phyloP scores from a whole-genome alignment of 2,329 filamentous ascomycete genomes.

The Aspergillus fijiensis region DNA sequence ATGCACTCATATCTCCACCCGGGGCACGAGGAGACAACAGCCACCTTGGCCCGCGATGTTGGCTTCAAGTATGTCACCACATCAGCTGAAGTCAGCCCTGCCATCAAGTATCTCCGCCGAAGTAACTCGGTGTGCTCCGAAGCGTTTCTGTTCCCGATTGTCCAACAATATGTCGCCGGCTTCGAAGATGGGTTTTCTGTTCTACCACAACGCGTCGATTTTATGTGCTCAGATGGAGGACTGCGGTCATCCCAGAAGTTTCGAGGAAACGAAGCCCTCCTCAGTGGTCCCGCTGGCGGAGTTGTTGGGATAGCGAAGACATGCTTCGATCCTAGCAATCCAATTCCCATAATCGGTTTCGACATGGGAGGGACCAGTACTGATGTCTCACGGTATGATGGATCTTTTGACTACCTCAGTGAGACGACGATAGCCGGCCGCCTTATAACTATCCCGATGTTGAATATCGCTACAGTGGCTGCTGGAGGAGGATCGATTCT shows the following conservation, averaged over 20 bases:
- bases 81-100: too few species aligned
- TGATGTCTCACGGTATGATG: constrained; percentile 80
- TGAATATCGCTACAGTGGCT: constrained; percentile 92
- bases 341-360: constrained; percentile 81
- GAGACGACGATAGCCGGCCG: constrained; percentile 89
- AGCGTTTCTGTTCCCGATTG: not conserved
- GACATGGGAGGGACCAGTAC: constrained; percentile 95
- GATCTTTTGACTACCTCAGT: constrained; percentile 86
- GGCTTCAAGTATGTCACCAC: too few species aligned
- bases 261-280: too few species aligned
- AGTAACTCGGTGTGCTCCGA: constrained; percentile 52
- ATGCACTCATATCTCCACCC: too few species aligned
- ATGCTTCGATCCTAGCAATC: too few species aligned
- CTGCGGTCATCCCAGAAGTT: too few species aligned
- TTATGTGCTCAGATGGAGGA: not conserved
- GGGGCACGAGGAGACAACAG: too few species aligned
- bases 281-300: constrained; percentile 24
- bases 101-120: constrained; percentile 35
- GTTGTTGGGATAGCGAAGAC: too few species aligned
- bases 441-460: constrained; percentile 84
- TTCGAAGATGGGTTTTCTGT: not conserved
- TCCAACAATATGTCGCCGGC: not conserved
- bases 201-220: not conserved
- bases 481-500: constrained; percentile 69
- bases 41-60: not conserved